A percentile compares a stretch with the other conserved stretches of the same genome.
These are phyloP conservation scores for Phytophthora cactorum DNA, from an alignment of 352 stramenopile genomes.

Conservation along the genomic window DNA sequence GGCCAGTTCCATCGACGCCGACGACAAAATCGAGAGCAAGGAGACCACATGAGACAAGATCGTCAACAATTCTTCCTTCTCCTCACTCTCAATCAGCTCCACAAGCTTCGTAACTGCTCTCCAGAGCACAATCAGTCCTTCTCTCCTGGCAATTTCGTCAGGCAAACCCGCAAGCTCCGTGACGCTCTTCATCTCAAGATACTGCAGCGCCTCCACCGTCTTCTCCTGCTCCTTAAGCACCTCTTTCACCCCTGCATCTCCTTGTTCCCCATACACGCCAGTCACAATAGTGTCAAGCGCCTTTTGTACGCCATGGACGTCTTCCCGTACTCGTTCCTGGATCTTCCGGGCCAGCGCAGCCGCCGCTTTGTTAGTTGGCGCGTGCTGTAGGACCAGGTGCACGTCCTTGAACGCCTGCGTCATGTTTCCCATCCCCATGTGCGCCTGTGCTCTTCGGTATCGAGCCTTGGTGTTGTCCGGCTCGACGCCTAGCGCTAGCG, in stretches of 20 bases:
- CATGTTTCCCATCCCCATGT: constrained; percentile 69
- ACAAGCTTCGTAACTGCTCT: constrained; percentile 44
- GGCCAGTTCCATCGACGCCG: constrained; percentile 59
- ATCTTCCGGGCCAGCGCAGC: constrained; percentile 75
- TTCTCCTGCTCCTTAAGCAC: constrained; percentile 47
- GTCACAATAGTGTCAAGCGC: constrained; percentile 62
- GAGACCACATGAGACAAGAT: constrained; percentile 58
- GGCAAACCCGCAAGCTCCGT: constrained; percentile 60
- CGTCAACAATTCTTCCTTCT: constrained; percentile 26
- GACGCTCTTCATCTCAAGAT: constrained; percentile 80
- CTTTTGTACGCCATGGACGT: constrained; percentile 83
- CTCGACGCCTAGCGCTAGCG: constrained; percentile 50
- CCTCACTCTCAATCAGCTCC: constrained; percentile 25
- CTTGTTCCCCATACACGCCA: constrained; percentile 29
- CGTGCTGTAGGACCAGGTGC: constrained; percentile 71
- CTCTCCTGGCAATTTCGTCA: constrained; percentile 59
- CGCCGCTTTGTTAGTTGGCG: constrained; percentile 78
- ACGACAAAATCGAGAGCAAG: constrained; percentile 64
- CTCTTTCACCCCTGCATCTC: constrained; percentile 12
- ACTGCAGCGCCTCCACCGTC: constrained; percentile 69
- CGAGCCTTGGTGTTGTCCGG: constrained; percentile 77
- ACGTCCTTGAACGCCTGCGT: constrained; percentile 77
- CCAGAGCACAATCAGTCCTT: constrained; percentile 67
- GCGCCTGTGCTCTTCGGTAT: constrained; percentile 79
- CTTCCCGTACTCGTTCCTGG: constrained; percentile 73